phyloP scores from a whole-genome alignment of 140 eudicot species.

The Bidens hawaiensis region DNA sequence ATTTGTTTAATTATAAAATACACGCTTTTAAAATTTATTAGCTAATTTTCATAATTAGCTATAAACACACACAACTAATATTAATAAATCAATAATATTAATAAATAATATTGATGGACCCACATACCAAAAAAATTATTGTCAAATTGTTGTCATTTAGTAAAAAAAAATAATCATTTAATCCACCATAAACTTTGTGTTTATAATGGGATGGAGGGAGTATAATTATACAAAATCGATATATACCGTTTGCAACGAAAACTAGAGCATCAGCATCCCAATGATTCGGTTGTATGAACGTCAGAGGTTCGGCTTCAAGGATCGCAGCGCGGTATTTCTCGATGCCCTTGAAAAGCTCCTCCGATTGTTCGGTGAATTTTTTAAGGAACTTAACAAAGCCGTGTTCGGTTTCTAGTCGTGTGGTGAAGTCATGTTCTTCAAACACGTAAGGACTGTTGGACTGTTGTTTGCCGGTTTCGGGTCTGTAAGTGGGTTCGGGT shows the following conservation, averaged over 20 bases:
- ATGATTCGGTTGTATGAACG: constrained; percentile 60
- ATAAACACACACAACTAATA: too few relatives aligned
- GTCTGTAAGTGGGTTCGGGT: not conserved
- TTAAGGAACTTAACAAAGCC: constrained; percentile 52
- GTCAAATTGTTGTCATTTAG: too few relatives aligned
- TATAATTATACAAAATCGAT: too few relatives aligned
- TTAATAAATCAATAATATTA: too few relatives aligned
- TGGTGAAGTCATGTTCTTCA: constrained; percentile 48
- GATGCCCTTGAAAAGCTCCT: constrained; percentile 51
- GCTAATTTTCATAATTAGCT: too few relatives aligned
- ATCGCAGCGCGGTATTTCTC: constrained; percentile 54
- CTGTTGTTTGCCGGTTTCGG: constrained; percentile 3
- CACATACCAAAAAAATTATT: too few relatives aligned
- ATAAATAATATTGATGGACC: too few relatives aligned
- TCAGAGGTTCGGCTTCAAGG: constrained; percentile 70
- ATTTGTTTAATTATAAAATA: too few relatives aligned
- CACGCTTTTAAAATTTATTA: too few relatives aligned
- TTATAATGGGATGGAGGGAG: too few relatives aligned
- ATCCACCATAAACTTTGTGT: too few relatives aligned
- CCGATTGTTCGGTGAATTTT: constrained; percentile 55
- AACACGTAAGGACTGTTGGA: constrained; percentile 59
- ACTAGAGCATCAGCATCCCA: constrained; percentile 57
- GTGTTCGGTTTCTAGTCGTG: constrained; percentile 35
- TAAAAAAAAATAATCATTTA: too few relatives aligned
- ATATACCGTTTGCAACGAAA: constrained; percentile 67